Base-by-base conservation (phyloP, 768 basidiomycete genomes). In the Panaeolus papilionaceus region DNA sequence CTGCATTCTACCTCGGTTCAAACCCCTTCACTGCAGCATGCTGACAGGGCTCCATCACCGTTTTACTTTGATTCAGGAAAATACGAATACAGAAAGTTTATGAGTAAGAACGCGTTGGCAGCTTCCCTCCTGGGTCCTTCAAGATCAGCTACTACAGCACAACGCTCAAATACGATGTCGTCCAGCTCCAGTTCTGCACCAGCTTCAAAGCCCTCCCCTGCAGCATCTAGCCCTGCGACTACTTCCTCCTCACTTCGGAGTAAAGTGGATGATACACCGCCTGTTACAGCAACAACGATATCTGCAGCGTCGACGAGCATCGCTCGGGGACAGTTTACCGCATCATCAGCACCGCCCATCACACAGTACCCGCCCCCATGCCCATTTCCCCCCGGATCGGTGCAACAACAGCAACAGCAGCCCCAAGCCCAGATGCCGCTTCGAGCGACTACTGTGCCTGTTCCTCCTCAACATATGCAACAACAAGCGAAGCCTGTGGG, bases 1-100 rank as follows among this genome's bases (percentile, higher is more conserved):
- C 58, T 58, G 54, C 20, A 47, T 38, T 54, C 63, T 64, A 64
- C 58, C 64, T 64, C n/a, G 20, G 38, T 28, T 11, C 47, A 14
- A 14, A 64, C 58, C 20, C 18, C 11, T 26, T 12, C 16, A 44
- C 7, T 51, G n/a, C 47, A 51, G 23, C 23, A 23, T 12, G 26
- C 47, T 51, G 47, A 51, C 47, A 20, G 10, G 12, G 20, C 6
- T 10, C n/a, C 26, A 20, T n/a, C 39, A 45, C 16, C 20, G 33
- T 4, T 45, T 23, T 42, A 20, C 51, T 66, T 33, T 68, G 40
- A 65, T 66, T n/a, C 70, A 93, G 93, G 87, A 7, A 94, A 94
- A 76, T 94, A 94, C 68, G 88, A 96, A 73, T 91, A 88, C 76
- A 91, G 87, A 75, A 84, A 86, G 26, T 95, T 91, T 78, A 73